These are phyloP conservation scores for Chaetomiaceae sp. DNA, from an alignment of 2,329 filamentous ascomycete genomes.

Conservation along the genomic window DNA sequence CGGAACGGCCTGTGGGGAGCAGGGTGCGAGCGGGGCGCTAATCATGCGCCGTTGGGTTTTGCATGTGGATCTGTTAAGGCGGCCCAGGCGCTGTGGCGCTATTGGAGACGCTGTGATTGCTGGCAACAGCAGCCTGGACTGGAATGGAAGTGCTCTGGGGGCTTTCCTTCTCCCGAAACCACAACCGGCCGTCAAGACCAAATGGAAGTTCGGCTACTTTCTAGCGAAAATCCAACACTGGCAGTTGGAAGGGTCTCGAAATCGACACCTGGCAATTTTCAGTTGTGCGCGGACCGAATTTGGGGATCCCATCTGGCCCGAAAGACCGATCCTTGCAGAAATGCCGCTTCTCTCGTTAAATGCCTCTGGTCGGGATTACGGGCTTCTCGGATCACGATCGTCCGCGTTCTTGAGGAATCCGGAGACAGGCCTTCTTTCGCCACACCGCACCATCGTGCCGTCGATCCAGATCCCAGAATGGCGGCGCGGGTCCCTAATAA, in stretches of 20 bases:
- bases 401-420: neutral
- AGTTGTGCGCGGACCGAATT: too few relatives aligned
- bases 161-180: too few relatives aligned
- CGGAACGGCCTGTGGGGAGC: conserved; percentile 9
- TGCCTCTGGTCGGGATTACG: conserved; percentile 3
- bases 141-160: too few relatives aligned
- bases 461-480: neutral
- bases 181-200: too few relatives aligned
- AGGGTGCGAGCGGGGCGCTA: conserved; percentile 2
- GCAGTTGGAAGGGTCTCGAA: neutral
- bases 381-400: conserved; percentile 9
- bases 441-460: neutral
- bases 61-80: conserved; percentile 2
- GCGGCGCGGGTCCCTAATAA: too few relatives aligned
- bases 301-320: too few relatives aligned
- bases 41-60: conserved; percentile 11
- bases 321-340: neutral
- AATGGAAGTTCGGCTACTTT: too few relatives aligned
- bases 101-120: too few relatives aligned
- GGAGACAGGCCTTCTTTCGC: neutral
- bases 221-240: neutral
- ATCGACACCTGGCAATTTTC: too few relatives aligned
- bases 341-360: conserved; percentile 2
- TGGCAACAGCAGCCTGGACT: too few relatives aligned
- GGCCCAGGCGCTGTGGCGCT: too few relatives aligned